Conservation (phyloP, 345 rosid genomes). For the Gossypium mustelinum region DNA sequence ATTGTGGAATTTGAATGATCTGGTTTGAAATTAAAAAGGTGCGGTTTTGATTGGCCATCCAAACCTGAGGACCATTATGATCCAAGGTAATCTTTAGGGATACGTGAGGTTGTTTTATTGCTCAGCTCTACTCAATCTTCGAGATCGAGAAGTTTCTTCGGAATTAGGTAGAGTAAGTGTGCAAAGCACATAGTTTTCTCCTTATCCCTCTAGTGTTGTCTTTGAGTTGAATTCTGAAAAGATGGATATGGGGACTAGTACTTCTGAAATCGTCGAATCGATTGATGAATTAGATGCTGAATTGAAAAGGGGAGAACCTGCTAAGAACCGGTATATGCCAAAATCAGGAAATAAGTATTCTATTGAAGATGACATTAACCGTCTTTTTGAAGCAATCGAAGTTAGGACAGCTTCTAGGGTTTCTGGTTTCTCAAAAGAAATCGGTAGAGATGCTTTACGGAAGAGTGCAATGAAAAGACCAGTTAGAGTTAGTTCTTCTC, state of each 20-base stretch:
- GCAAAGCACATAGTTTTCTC: constrained; percentile 1
- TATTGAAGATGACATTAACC: constrained; percentile 67
- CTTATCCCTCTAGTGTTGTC: not conserved
- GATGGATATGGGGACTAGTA: constrained; percentile 38
- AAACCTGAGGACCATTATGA: constrained; percentile 28
- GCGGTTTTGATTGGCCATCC: constrained; percentile 17
- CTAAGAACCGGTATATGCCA: constrained; percentile 22
- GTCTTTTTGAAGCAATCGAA: constrained; percentile 61
- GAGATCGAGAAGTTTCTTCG: constrained; percentile 16
- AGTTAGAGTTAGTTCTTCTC: constrained; percentile 52
- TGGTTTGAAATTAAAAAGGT: constrained; percentile 15
- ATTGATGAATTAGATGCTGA: constrained; percentile 33
- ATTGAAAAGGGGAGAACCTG: constrained; percentile 23
- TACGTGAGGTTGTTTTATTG: constrained; percentile 16
- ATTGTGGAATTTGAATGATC: constrained; percentile 7
- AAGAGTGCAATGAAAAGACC: constrained; percentile 76
- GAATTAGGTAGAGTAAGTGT: constrained; percentile 35
- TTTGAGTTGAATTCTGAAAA: constrained; percentile 19
- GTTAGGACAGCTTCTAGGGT: constrained; percentile 40
- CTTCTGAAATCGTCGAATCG: constrained; percentile 58
- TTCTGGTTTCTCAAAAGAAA: constrained; percentile 24
- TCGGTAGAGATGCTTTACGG: constrained; percentile 34
- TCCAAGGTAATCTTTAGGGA: constrained; percentile 21
- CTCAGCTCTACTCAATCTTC: constrained; percentile 17
- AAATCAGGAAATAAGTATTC: constrained; percentile 43